Evolutionary conservation across 805 yeast genomes (phyloP), one percentile per base, ranked within the genome.

Genomic region (Pichia gijzeniarum): DNA sequence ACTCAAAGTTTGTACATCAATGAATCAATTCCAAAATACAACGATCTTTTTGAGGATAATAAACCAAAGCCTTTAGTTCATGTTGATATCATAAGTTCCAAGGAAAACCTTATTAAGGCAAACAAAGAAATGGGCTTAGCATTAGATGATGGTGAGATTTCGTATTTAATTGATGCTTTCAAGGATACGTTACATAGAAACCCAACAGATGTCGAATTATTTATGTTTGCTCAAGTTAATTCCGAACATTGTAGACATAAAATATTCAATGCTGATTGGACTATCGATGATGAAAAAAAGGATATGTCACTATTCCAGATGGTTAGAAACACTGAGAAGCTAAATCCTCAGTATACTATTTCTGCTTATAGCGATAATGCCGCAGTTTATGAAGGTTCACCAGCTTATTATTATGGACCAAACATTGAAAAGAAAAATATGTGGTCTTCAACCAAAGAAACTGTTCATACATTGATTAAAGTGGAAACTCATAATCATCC

Each of bases 401-500:
- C 80, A 40, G 95, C 87, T 33, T 85, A 74, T 62, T 75, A 76
- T 55, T 90, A 69, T 61, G 77, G 95, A 7, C 97, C 98, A 40
- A 87, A 88, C 60, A 70, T 80, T 52, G 65, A 71, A 40, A 71
- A 86, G 35, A 53, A 52, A 18, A 78, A 83, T 57, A 74, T 73
- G 55, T 93, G 97, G 95, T 67, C 69, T 34, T 73, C 91, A 18
- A 74, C 69, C 48, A 74, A 75, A 52, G 99, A 93, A 69, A 71
- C 70, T 40, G 95, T 91, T 18, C 93, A 90, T 53, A 87, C 95
- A 59, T 71, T 93, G 55, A 86, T 90, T 60, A 93, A 93, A 65
- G 99, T 93, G 43, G 99, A 93, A 69, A 93, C 99, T 21, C 99
- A 93, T 67, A 93, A 93, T 70, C 99, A 93, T 66, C 99, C 99